Conservation (phyloP, 768 basidiomycete genomes). For the Kwoniella bestiolae region DNA sequence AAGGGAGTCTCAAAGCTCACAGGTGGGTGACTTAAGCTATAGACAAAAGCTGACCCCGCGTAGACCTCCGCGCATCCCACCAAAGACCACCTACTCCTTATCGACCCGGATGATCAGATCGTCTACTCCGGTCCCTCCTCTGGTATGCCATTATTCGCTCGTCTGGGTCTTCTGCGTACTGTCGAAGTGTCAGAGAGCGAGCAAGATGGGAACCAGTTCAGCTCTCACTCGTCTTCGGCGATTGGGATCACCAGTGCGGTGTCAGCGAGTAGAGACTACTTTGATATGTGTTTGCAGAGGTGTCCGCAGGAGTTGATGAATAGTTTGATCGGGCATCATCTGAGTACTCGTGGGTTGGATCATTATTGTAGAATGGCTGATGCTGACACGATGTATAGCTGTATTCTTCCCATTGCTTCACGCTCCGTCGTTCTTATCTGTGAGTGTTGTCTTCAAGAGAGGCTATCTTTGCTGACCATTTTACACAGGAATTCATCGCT, state of each 20-base stretch:
- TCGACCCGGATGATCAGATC: slow-evolving; percentile 23
- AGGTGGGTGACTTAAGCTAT: background rate
- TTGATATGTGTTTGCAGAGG: slow-evolving; percentile 19
- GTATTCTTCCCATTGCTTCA: slow-evolving; percentile 17
- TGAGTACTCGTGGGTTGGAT: slow-evolving; percentile 6
- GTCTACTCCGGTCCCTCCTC: slow-evolving; percentile 17
- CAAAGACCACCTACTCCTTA: slow-evolving; percentile 15
- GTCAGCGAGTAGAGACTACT: slow-evolving; percentile 9
- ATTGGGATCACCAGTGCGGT: slow-evolving; percentile 11
- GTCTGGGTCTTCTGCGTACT: slow-evolving; percentile 17
- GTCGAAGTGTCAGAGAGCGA: slow-evolving; percentile 15
- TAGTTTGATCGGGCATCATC: slow-evolving; percentile 17
- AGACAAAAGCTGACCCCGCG: background rate
- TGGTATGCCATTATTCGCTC: slow-evolving; percentile 18
- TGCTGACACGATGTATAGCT: background rate
- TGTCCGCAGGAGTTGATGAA: slow-evolving; percentile 21
- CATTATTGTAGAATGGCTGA: background rate
- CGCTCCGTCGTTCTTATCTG: slow-evolving; percentile 15
- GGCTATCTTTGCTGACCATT: background rate
- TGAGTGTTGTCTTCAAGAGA: background rate
- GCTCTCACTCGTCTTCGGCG: slow-evolving; percentile 11
- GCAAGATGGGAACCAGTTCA: slow-evolving; percentile 3
- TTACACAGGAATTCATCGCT: slow-evolving; percentile 18
- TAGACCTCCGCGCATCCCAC: slow-evolving; percentile 2
- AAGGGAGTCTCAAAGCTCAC: background rate